Conservation (phyloP, 2,329 filamentous ascomycete genomes). For the Alternaria longipes region DNA sequence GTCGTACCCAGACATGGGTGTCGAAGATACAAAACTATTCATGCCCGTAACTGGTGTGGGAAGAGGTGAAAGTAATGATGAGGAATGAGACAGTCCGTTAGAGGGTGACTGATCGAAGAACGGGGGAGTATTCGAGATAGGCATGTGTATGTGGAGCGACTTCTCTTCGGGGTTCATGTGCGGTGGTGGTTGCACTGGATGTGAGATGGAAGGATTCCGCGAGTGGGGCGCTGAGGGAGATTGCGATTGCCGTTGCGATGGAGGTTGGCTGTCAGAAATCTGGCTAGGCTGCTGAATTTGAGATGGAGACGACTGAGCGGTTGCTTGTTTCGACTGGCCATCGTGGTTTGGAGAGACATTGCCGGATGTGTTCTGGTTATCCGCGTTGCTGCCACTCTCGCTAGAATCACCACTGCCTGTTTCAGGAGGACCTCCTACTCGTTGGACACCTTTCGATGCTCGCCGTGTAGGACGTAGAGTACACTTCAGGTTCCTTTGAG, state of each 20-base stretch:
- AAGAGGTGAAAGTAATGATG: constrained; percentile 50
- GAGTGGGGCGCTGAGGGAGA: constrained; percentile 44
- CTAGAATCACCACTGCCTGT: constrained; percentile 45
- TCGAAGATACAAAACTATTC: constrained; percentile 55
- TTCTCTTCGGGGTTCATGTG: constrained; percentile 49
- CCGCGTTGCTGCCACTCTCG: constrained; percentile 44
- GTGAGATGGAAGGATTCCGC: constrained; percentile 44
- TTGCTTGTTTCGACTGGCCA: constrained; percentile 33
- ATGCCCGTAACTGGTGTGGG: constrained; percentile 50
- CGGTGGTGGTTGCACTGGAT: constrained; percentile 40
- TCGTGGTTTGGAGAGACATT: constrained; percentile 48
- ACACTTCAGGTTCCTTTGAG: constrained; percentile 59
- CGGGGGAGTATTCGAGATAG: constrained; percentile 46
- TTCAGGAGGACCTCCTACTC: constrained; percentile 36
- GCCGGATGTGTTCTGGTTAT: constrained; percentile 43
- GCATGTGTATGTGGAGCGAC: constrained; percentile 32
- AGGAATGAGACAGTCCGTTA: constrained; percentile 41
- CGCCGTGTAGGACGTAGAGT: constrained; percentile 58
- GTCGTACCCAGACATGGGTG: constrained; percentile 58
- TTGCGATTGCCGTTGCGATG: constrained; percentile 44
- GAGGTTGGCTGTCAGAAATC: constrained; percentile 24
- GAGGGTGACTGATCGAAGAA: constrained; percentile 55
- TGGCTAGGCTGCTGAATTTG: constrained; percentile 28
- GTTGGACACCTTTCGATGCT: constrained; percentile 55
- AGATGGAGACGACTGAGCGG: constrained; percentile 32